A percentile compares a stretch with the other conserved stretches of the same genome.
phyloP scores from a whole-genome alignment of 306 rosid genomes.

The Sechiopsis laciniata region DNA sequence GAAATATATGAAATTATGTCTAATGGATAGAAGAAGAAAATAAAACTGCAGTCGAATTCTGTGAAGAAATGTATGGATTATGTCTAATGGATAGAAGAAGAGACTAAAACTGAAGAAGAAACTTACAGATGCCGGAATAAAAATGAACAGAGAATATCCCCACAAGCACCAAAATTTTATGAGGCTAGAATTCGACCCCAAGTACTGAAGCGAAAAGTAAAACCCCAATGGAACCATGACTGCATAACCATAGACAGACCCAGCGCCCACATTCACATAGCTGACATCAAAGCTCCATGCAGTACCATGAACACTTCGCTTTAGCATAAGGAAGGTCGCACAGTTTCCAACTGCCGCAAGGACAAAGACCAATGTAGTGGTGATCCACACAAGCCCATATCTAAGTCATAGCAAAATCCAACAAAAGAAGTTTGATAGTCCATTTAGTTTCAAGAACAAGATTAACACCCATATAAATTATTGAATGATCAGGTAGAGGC shows the following conservation, averaged over 20 bases:
- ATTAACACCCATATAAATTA: neutral
- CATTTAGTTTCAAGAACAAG: slow-evolving; percentile 16
- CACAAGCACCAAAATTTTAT: slow-evolving; percentile 91
- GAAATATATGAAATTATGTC: neutral
- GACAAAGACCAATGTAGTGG: slow-evolving; percentile 81
- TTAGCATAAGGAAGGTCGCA: slow-evolving; percentile 83
- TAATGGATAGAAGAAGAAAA: neutral
- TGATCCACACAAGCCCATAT: slow-evolving; percentile 85
- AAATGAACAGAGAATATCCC: slow-evolving; percentile 94
- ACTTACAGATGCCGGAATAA: slow-evolving; percentile 77
- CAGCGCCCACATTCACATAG: slow-evolving; percentile 72
- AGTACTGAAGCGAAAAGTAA: slow-evolving; percentile 72
- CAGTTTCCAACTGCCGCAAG: slow-evolving; percentile 90
- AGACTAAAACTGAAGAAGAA: slow-evolving; percentile 7
- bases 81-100: neutral
- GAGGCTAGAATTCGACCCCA: slow-evolving; percentile 75
- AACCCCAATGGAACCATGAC: slow-evolving; percentile 75
- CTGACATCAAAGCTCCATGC: slow-evolving; percentile 83
- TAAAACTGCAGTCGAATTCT: neutral
- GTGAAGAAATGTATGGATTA: neutral
- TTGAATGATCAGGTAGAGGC: neutral
- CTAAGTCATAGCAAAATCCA: slow-evolving; percentile 21
- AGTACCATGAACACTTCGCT: slow-evolving; percentile 36
- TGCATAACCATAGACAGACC: slow-evolving; percentile 74
- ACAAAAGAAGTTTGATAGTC: slow-evolving; percentile 19